Conservation (phyloP, 441 rosid species). For the Aquilaria agallochum region DNA sequence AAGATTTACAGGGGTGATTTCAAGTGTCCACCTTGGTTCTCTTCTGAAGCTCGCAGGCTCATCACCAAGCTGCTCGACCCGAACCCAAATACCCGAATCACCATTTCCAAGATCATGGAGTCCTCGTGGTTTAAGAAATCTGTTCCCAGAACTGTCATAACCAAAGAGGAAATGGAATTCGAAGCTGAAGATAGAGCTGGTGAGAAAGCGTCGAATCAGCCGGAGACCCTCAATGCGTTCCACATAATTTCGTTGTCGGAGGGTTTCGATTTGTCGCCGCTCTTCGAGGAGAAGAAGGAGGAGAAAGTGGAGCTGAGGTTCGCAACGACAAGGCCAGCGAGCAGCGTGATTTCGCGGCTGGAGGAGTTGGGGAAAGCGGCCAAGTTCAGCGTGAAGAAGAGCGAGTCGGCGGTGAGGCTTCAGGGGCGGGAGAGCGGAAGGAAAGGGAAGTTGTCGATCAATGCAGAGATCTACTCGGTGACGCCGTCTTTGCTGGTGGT, state of each 20-base stretch:
- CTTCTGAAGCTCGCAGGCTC: conserved; percentile 66
- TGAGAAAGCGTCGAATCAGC: conserved; percentile 31
- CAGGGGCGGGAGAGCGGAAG: conserved; percentile 77
- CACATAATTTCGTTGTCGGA: conserved; percentile 79
- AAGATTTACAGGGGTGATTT: conserved; percentile 83
- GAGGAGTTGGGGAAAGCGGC: conserved; percentile 65
- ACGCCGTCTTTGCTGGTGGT: conserved; percentile 70
- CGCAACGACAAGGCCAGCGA: conserved; percentile 68
- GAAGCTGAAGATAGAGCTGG: conserved; percentile 20
- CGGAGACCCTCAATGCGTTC: conserved; percentile 65
- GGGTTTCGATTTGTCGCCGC: conserved; percentile 80
- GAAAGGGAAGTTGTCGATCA: conserved; percentile 73
- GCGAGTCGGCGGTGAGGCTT: conserved; percentile 62
- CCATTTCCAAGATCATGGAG: conserved; percentile 49
- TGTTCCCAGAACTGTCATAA: conserved; percentile 25
- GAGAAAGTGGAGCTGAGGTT: conserved; percentile 72
- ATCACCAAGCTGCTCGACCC: conserved; percentile 79
- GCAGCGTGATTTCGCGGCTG: conserved; percentile 72
- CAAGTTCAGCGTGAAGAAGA: conserved; percentile 69
- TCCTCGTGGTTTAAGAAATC: conserved; percentile 73
- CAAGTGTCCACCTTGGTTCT: conserved; percentile 87
- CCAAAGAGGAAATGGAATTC: conserved; percentile 32
- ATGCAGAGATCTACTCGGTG: conserved; percentile 68
- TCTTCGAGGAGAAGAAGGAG: conserved; percentile 76
- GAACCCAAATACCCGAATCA: conserved; percentile 46